Percentiles rank a stretch among this genome's conserved stretches.
These are phyloP conservation scores for Intubia oerlemansii DNA, from an alignment of 2,329 filamentous ascomycete genomes.

Conservation along the genomic window DNA sequence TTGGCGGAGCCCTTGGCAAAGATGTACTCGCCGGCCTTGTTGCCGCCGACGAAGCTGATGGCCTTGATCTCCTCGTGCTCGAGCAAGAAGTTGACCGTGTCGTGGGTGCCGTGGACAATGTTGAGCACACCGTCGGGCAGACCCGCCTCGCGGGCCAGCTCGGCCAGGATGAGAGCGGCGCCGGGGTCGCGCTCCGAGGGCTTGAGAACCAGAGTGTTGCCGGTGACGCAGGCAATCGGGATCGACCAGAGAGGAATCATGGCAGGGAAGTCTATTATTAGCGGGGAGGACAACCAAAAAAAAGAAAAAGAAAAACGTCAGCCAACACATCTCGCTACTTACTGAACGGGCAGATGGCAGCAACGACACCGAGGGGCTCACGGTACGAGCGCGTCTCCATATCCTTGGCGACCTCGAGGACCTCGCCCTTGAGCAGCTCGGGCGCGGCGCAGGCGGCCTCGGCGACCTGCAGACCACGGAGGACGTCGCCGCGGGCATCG, in stretches of 20 bases:
- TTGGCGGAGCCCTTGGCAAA: slow-evolving; percentile 58
- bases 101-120: slow-evolving; percentile 59
- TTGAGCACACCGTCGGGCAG: slow-evolving; percentile 69
- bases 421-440: slow-evolving; percentile 62
- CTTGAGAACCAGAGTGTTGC: slow-evolving; percentile 69
- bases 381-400: slow-evolving; percentile 75
- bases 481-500: slow-evolving; percentile 62
- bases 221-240: slow-evolving; percentile 62
- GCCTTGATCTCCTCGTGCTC: slow-evolving; percentile 73
- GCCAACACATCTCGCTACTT: too few species aligned
- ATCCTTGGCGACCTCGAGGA: slow-evolving; percentile 69
- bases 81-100: slow-evolving; percentile 68
- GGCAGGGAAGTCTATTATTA: slow-evolving; percentile 76
- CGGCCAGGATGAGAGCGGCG: slow-evolving; percentile 70
- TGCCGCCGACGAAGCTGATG: slow-evolving; percentile 66
- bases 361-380: slow-evolving; percentile 62
- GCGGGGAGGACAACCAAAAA: too few species aligned
- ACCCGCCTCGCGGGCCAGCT: slow-evolving; percentile 58
- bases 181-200: slow-evolving; percentile 71
- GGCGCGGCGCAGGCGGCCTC: slow-evolving; percentile 65
- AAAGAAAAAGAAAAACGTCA: too few species aligned
- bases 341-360: slow-evolving; percentile 77
- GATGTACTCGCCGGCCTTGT: slow-evolving; percentile 80
- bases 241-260: slow-evolving; percentile 86
- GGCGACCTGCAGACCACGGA: slow-evolving; percentile 64